Evolutionary conservation across 2,329 filamentous ascomycete species (phyloP), one percentile per base, ranked within the genome.

Genomic region (Xylaria arbuscula): DNA sequence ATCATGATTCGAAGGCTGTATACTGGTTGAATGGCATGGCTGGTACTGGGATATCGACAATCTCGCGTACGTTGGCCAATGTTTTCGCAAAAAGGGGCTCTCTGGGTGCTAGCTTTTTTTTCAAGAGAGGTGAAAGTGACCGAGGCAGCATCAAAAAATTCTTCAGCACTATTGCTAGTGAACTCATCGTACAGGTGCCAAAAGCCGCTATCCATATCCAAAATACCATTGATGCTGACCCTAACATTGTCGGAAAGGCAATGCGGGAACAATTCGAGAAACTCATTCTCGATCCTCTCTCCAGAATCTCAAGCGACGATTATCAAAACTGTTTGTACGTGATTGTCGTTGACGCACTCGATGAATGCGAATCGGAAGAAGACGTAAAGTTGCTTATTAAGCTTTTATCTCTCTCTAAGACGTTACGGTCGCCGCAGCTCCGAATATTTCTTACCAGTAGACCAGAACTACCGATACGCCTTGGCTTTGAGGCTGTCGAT

Each of bases 371-470:
- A 15, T 6, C 4, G n/a, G 54, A 67, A 10, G 38, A 54, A n/a
- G 54, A 67, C 9, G 17, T 58, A 19, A 54, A 45, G 24, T 6
- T 34, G 2, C n/a, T 68, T 34, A 61, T 64, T n/a, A 13, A 24
- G 1, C 50, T 64, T 15, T 45, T 68, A 6, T 64, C 36, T 51
- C 32, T n/a, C 7, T n/a, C 42, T 5, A 28, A 28, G 28, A 28
- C 28, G 19, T 45, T 17, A 45, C 40, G 7, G n/a, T 17, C 13
- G 15, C n/a, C 11, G 8, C 22, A 7, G 1, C 17, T 68, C 2
- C 40, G 61, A 8, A 61, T 57, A 36, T 82, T 85, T 36, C 24
- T 84, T 0, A 84, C 82, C 0, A 84, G 82, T 51, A 74, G 83
- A 10, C 83, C 83, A 0, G 80, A 84, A 34, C 60, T 82, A 1